These are phyloP conservation scores for Penicillium corylophilum DNA, from an alignment of 2,329 filamentous ascomycete species.

Conservation along the genomic window DNA sequence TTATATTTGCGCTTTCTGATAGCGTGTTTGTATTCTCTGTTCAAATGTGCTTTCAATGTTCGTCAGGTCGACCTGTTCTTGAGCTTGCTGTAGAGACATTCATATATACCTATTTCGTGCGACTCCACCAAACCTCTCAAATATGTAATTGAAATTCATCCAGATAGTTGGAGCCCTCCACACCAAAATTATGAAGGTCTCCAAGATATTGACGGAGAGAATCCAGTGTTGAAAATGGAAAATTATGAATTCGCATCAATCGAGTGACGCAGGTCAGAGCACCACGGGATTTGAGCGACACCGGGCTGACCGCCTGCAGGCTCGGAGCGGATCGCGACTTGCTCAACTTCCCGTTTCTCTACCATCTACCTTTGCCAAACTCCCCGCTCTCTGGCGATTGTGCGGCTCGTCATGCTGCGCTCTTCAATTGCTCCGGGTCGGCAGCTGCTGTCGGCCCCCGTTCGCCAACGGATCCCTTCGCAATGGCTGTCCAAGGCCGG, in stretches of 20 bases:
- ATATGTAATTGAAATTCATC: no score
- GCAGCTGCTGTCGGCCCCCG: slow-evolving; percentile 40
- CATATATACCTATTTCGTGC: no score
- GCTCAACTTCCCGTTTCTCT: slow-evolving; percentile 35
- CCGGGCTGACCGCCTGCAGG: slow-evolving; percentile 30
- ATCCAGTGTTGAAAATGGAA: background rate
- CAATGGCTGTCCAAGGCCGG: slow-evolving; percentile 47
- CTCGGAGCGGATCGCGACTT: slow-evolving; percentile 41
- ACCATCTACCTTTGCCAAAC: slow-evolving; percentile 28
- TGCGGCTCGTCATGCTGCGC: slow-evolving; percentile 57
- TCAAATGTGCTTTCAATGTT: no score
- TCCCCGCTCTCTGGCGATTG: slow-evolving; percentile 32
- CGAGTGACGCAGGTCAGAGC: background rate
- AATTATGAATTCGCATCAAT: background rate
- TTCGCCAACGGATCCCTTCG: slow-evolving; percentile 36
- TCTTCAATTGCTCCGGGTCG: slow-evolving; percentile 52
- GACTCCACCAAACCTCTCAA: no score
- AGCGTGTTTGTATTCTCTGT: no score
- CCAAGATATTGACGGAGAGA: background rate
- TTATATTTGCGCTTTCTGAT: no score
- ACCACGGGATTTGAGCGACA: slow-evolving; percentile 8
- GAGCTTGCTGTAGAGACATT: no score
- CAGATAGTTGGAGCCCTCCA: no score
- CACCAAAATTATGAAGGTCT: background rate
- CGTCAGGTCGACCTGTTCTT: no score